These are phyloP conservation scores for Hippophae tibetana DNA, from an alignment of 306 rosid species.

Conservation along the genomic window DNA sequence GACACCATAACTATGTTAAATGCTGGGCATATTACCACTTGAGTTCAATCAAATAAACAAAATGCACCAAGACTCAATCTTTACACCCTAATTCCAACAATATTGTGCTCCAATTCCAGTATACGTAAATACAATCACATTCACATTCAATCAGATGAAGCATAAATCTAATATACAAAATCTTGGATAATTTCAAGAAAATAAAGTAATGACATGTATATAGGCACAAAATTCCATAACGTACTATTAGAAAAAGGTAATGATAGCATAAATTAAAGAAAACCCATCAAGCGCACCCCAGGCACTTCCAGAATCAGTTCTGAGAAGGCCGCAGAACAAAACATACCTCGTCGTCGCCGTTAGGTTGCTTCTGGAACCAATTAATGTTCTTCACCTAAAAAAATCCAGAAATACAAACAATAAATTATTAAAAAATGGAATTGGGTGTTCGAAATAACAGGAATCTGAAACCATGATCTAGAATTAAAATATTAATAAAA, in stretches of 20 bases:
- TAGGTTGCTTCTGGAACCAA: slow-evolving; percentile 89
- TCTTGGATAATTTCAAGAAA: background rate
- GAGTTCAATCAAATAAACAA: no score
- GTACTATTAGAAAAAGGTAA: background rate
- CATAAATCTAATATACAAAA: background rate
- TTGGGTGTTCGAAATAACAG: background rate
- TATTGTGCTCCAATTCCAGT: background rate
- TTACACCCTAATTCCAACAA: slow-evolving; percentile 4
- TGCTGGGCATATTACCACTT: no score
- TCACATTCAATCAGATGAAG: background rate
- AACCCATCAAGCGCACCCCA: slow-evolving; percentile 2
- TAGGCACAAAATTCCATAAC: background rate
- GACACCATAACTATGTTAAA: no score
- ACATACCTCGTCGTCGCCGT: slow-evolving; percentile 81
- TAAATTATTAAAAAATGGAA: slow-evolving; percentile 3
- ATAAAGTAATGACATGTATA: background rate
- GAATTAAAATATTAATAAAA: background rate
- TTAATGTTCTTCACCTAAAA: slow-evolving; percentile 61
- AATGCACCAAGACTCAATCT: background rate
- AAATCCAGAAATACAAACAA: background rate
- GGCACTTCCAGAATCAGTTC: background rate
- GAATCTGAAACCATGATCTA: slow-evolving; percentile 25
- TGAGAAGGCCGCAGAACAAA: background rate
- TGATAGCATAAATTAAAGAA: background rate
- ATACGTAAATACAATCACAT: background rate